phyloP scores from a whole-genome alignment of 495 filamentous ascomycete genomes.

The Cercophora newfieldiana region DNA sequence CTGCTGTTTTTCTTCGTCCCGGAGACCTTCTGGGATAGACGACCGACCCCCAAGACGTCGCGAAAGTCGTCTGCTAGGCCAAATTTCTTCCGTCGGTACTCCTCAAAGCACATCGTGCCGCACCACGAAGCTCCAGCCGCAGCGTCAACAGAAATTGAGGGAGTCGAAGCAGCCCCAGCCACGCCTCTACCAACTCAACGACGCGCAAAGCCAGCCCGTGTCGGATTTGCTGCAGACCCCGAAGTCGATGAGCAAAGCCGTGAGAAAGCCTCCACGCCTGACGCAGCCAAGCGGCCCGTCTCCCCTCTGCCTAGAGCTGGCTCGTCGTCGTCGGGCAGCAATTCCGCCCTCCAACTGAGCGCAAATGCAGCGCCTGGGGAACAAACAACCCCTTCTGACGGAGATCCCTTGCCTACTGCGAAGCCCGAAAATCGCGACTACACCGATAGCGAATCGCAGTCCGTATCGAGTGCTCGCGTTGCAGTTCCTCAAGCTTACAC shows the following conservation, averaged over 20 bases:
- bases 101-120: constrained; percentile 31
- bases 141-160: background rate
- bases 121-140: background rate
- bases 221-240: constrained; percentile 1
- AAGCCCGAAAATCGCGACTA: background rate
- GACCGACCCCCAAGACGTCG: constrained; percentile 60
- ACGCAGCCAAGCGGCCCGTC: background rate
- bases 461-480: constrained; percentile 25
- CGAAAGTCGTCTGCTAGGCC: constrained; percentile 32
- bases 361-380: background rate
- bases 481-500: constrained; percentile 56
- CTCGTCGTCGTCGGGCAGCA: background rate
- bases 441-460: constrained; percentile 39
- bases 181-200: background rate
- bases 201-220: background rate
- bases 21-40: constrained; percentile 95
- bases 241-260: background rate
- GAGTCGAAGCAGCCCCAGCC: background rate
- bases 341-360: background rate
- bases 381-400: constrained; percentile 4
- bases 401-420: background rate
- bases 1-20: constrained; percentile 90
- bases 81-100: constrained; percentile 43
- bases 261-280: background rate
- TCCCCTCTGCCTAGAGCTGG: background rate